Base-by-base conservation (phyloP, 225 moss, liverwort and hornwort genomes). In the Pleurozium schreberi region DNA sequence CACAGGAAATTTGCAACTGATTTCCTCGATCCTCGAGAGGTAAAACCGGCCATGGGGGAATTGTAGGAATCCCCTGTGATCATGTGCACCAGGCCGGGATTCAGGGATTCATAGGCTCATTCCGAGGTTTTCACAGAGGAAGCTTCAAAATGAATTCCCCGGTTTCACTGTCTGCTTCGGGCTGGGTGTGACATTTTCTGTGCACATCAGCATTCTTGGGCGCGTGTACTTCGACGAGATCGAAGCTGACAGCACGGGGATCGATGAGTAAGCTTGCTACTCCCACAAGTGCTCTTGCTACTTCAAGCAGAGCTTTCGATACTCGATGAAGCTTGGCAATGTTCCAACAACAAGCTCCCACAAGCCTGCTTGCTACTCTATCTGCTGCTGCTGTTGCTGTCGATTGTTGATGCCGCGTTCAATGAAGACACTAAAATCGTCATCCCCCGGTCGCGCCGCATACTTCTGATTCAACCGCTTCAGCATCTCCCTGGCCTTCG, bases 391-490 rank as follows among this genome's bases (percentile, higher is more conserved):
- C 59, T 65, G 81, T 26, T 78, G 69, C 17, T 64, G 65, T 14
- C 80, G 89, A 38, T 50, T 65, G 58, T 62, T 69, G 27, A 36
- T 22, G 9, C 86, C 74, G 3, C 91, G 73, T 38, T 91, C 79
- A 42, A 91, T 83, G 73, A 50, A 85, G 53, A 91, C 12, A 49
- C 91, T 82, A 8, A 89, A 80, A 53, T 91, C 61, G 43, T 83
- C 90, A 10, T 88, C 90, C 6, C 85, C 89, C 11, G 92, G 91
- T 23, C 95, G 86, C 38, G 90, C 90, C 1, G 92, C 73, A 64
- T 90, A 89, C 5, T 88, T 91, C 50, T 90, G 88, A 43, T 95
- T 94, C 12, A 98, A 90, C 20, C 90, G 91, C 91, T 98, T 98
- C 45, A 98, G 87, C 34, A 91, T 53, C 20, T 95, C 94, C 22